Evolutionary conservation across 345 rosid genomes (phyloP), one percentile per base, ranked within the genome.

Genomic region (Garcia nutans): DNA sequence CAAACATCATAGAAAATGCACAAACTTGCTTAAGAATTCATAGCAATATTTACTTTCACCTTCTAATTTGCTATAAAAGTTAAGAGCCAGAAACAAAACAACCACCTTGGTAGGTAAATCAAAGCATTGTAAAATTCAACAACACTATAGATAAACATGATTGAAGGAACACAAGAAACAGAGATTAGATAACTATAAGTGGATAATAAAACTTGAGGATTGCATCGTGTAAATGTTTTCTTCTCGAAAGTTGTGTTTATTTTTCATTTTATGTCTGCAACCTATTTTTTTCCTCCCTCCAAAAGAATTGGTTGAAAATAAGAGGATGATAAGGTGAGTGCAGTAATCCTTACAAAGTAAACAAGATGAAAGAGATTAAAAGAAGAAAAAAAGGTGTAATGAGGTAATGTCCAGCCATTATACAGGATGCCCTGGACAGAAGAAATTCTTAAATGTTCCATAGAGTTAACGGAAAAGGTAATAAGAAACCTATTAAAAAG

Each of bases 1-100:
- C 61, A 79, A 58, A 54, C 49, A 60, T 10, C 28, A 31, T 3
- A 33, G 50, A 22, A 49, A 70, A 75, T 63, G 56, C 45, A 50
- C 44, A 60, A 71, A 47, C 60, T 55, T n/a, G 9, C 49, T 1
- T 50, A 49, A 73, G 12, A 26, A 28, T 56, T 58, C 65, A 58
- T 12, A 41, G 19, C 5, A 10, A 28, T 3, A 62, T 24, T 68
- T 52, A 49, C 57, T 49, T 49, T 49, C 58, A 23, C 22, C 12
- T 15, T 68, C 13, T 8, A 47, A 45, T 10, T 50, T 2, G 26
- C 17, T 6, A 52, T 1, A 28, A 52, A 54, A 13, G 5, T 5
- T 37, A 7, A 47, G 8, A 54, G 19, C 42, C 13, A 52, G 10
- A 62, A 52, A 69, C 0, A 16, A 52, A 49, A 69, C 5, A 31